These are phyloP conservation scores for Ophiostoma populinum DNA, from an alignment of 2,329 filamentous ascomycete species.

Conservation along the genomic window DNA sequence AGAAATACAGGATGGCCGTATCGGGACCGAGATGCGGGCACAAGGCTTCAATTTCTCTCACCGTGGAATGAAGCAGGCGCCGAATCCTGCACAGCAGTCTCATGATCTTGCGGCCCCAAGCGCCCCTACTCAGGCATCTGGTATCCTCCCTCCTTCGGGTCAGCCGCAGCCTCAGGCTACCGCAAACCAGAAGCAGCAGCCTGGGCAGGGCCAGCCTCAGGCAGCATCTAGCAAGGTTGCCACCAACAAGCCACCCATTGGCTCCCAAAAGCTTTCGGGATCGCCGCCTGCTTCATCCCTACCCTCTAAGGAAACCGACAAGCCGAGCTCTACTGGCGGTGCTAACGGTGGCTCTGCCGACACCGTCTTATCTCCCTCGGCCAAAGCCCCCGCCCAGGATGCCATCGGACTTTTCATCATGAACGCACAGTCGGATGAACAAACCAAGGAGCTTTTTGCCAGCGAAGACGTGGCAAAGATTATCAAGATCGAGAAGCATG, in stretches of 20 bases:
- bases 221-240: background rate
- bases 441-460: slow-evolving; percentile 63
- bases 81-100: slow-evolving; percentile 19
- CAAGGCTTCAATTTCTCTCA: slow-evolving; percentile 99
- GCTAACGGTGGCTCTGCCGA: slow-evolving; percentile 39
- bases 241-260: slow-evolving; percentile 22
- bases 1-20: slow-evolving; percentile 87
- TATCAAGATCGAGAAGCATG: slow-evolving; percentile 59
- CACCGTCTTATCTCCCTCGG: slow-evolving; percentile 36
- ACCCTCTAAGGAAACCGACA: slow-evolving; percentile 41
- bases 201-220: slow-evolving; percentile 20
- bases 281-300: slow-evolving; percentile 28
- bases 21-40: slow-evolving; percentile 95
- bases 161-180: slow-evolving; percentile 6
- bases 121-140: slow-evolving; percentile 13
- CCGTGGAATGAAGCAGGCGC: slow-evolving; percentile 64
- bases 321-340: slow-evolving; percentile 24
- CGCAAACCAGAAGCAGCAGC: slow-evolving; percentile 19
- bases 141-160: slow-evolving; percentile 13
- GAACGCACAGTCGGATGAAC: slow-evolving; percentile 68
- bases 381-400: slow-evolving; percentile 43
- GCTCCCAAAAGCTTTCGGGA: slow-evolving; percentile 25
- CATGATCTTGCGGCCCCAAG: slow-evolving; percentile 21
- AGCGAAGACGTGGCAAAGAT: slow-evolving; percentile 76
- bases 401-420: slow-evolving; percentile 81